These are phyloP conservation scores for Vairimorpha necatrix DNA, from an alignment of 371 early-diverging fungal species.

Conservation along the genomic window DNA sequence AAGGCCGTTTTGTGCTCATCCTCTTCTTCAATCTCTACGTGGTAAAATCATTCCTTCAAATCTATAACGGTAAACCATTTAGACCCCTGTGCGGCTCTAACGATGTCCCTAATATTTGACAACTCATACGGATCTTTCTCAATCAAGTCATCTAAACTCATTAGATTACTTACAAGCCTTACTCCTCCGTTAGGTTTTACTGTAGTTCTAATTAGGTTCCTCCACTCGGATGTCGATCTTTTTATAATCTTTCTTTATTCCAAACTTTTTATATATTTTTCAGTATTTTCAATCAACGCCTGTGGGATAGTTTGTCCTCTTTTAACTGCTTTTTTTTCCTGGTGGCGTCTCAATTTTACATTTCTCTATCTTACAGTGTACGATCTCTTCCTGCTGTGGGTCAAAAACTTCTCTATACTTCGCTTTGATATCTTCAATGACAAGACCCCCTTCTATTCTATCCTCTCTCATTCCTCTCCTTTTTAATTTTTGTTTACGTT, in stretches of 20 bases:
- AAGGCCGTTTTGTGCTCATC: conserved; percentile 14
- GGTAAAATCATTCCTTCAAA: conserved; percentile 9
- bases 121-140: conserved; percentile 14
- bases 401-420: conserved; percentile 1
- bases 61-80: conserved; percentile 24
- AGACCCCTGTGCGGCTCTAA: conserved; percentile 18
- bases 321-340: not conserved
- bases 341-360: not conserved
- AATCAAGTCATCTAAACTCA: conserved; percentile 24
- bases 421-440: too few relatives aligned
- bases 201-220: conserved; percentile 22
- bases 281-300: not conserved
- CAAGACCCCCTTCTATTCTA: too few relatives aligned
- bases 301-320: not conserved
- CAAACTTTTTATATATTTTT: conserved; percentile 6
- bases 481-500: too few relatives aligned
- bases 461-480: too few relatives aligned
- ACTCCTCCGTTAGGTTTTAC: conserved; percentile 55
- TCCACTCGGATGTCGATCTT: conserved; percentile 4
- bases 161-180: conserved; percentile 36
- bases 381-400: conserved; percentile 1
- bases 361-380: conserved; percentile 9
- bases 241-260: conserved; percentile 4
- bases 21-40: conserved; percentile 19
- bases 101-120: conserved; percentile 30